These are phyloP conservation scores for Aspergillus eucalypticola DNA, from an alignment of 2,329 filamentous ascomycete species.

Conservation along the genomic window DNA sequence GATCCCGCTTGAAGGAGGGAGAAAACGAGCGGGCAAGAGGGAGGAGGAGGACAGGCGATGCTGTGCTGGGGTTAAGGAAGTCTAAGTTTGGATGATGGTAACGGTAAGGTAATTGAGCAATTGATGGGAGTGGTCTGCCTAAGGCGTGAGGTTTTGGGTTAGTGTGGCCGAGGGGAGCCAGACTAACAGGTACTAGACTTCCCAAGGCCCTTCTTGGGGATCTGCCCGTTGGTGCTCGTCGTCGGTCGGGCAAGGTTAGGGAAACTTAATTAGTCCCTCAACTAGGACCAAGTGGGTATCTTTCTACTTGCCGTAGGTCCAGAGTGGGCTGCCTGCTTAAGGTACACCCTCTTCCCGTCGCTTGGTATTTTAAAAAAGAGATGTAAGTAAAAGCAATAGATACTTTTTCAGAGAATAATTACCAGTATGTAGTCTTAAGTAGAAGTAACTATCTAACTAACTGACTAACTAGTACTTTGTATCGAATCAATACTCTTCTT, in stretches of 20 bases:
- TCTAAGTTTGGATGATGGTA: neutral
- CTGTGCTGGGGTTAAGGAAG: neutral
- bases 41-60: neutral
- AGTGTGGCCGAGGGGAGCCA: conserved; percentile 2
- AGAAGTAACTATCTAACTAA: too few species aligned
- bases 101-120: conserved; percentile 1
- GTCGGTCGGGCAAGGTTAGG: conserved; percentile 9
- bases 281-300: conserved; percentile 4
- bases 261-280: conserved; percentile 9
- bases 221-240: conserved; percentile 18
- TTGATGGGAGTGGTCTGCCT: conserved; percentile 2
- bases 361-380: neutral
- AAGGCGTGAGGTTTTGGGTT: conserved; percentile 7
- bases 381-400: too few species aligned
- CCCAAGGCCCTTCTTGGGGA: conserved; percentile 13
- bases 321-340: conserved; percentile 1
- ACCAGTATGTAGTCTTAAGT: too few species aligned
- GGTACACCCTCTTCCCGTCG: neutral
- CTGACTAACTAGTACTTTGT: too few species aligned
- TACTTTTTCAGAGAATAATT: too few species aligned
- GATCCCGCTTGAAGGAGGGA: conserved; percentile 8
- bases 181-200: conserved; percentile 17
- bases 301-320: conserved; percentile 4
- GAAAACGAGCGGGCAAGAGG: neutral
- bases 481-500: too few species aligned